A percentile compares a stretch with the other conserved stretches of the same genome.
Evolutionary conservation across 2,329 filamentous ascomycete species (phyloP).

Genomic region (Fusarium anguioides): DNA sequence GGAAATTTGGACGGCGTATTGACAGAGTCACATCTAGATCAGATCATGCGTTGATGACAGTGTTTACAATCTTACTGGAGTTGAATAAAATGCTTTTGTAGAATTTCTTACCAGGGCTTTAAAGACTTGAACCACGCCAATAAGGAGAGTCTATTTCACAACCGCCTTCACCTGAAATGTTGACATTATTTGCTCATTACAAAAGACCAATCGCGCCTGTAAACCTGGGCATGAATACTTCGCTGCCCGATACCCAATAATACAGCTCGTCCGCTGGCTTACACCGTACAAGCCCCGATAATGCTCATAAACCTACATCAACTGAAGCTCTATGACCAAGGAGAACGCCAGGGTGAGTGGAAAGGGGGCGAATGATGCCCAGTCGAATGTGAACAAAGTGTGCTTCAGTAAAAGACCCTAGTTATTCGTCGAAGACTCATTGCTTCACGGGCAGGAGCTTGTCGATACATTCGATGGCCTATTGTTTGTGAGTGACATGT

Average conservation of each 20-base stretch:
- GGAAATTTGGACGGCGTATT: slow-evolving; percentile 4
- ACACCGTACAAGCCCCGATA: slow-evolving; percentile 16
- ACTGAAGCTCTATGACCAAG: slow-evolving; percentile 19
- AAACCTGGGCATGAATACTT: slow-evolving; percentile 9
- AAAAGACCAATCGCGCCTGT: slow-evolving; percentile 27
- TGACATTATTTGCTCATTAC: slow-evolving; percentile 35
- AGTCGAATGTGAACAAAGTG: slow-evolving; percentile 31
- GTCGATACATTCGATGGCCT: slow-evolving; percentile 46
- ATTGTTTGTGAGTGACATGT: slow-evolving; percentile 5
- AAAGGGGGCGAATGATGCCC: slow-evolving; percentile 15
- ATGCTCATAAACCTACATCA: slow-evolving; percentile 1
- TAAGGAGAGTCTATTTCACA: slow-evolving; percentile 9
- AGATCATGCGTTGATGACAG: background rate
- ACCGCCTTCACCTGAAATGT: slow-evolving; percentile 4
- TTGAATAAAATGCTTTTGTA: slow-evolving; percentile 33
- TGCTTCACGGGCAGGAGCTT: slow-evolving; percentile 38
- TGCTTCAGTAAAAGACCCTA: slow-evolving; percentile 9
- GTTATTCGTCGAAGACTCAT: slow-evolving; percentile 25
- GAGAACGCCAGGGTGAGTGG: slow-evolving; percentile 35
- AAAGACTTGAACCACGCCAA: slow-evolving; percentile 12
- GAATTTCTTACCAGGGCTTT: slow-evolving; percentile 14
- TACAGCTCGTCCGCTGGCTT: slow-evolving; percentile 21
- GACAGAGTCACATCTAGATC: slow-evolving; percentile 4
- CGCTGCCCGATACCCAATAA: slow-evolving; percentile 21
- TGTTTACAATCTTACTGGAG: background rate